These are phyloP conservation scores for Phytophthora sp. DNA, from an alignment of 352 stramenopile species.

Conservation along the genomic window DNA sequence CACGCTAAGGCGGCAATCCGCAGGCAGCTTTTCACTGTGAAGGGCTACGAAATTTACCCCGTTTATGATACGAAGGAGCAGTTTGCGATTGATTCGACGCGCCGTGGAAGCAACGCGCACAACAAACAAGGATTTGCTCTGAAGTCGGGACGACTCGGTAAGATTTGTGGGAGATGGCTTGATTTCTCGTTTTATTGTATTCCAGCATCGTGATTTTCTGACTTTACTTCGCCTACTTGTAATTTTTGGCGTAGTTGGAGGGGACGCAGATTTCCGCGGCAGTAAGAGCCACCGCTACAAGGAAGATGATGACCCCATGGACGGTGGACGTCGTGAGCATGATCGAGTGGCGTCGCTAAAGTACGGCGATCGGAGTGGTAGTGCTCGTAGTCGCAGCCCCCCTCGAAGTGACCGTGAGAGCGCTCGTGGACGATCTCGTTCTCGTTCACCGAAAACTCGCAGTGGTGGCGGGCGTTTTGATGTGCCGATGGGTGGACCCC, in stretches of 20 bases:
- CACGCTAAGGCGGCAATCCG: conserved; percentile 66
- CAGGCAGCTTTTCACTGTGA: conserved; percentile 49
- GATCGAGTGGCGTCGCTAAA: conserved; percentile 27
- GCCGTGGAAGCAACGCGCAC: conserved; percentile 26
- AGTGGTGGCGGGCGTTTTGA: conserved; percentile 17
- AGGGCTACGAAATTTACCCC: conserved; percentile 62
- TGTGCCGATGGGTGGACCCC: conserved; percentile 2
- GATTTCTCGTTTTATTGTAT: conserved; percentile 20
- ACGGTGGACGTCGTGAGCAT: conserved; percentile 26
- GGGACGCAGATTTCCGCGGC: conserved; percentile 27
- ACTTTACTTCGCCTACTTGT: conserved; percentile 25
- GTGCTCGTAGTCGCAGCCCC: conserved; percentile 25
- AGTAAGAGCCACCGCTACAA: conserved; percentile 31
- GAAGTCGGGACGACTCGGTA: conserved; percentile 63
- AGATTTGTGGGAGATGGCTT: conserved; percentile 26
- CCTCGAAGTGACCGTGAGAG: conserved; percentile 33
- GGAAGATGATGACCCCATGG: conserved; percentile 24
- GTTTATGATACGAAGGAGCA: conserved; percentile 79
- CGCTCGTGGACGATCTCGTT: conserved; percentile 36
- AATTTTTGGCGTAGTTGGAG: conserved; percentile 33
- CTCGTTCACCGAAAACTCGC: conserved; percentile 28
- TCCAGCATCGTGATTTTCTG: conserved; percentile 23
- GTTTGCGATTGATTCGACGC: conserved; percentile 53
- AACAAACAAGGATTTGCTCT: conserved; percentile 54
- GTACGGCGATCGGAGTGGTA: conserved; percentile 30